Evolutionary conservation across 2,329 filamentous ascomycete genomes (phyloP), one percentile per base, ranked within the genome.

Genomic region (Diaporthe amygdali): DNA sequence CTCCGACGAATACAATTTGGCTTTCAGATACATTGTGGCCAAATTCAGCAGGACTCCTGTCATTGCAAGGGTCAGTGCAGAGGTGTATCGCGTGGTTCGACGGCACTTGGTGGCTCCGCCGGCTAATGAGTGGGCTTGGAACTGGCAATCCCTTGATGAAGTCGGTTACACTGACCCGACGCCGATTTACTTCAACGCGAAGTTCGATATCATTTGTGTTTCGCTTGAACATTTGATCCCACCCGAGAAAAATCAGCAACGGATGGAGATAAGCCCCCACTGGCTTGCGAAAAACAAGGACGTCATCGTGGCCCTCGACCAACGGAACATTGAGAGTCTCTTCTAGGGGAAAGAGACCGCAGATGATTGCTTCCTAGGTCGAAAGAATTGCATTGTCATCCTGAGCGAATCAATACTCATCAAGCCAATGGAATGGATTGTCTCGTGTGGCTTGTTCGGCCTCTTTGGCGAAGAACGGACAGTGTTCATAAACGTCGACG

Each of bases 321-420:
- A 27, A 3, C 2, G 9, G 6, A n/a, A 5, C 6, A 10, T 27
- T 15, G 2, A 1, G 0, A 0, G 0, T 27, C 7, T 41, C 17
- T 3, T 12, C 2, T 2, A 1, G 14, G 7, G 9, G 3, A 25
- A 25, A 6, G 25, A 9, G n/a, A n/a, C 39, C 34, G 32, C n/a
- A 3, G 6, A 39, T 2, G 7, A 41, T 6, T 39, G 54, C n/a
- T 20, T 56, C 6, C 14, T 56, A 22, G 54, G 22, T 7, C 34
- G 54, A 20, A 56, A 56, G 54, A 56, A 55, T 17, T 56, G 54
- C 54, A 56, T 22, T 22, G 27, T 56, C n/a, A n/a, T 56, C 14
- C 54, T 56, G 12, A 12, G 9, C 14, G 22, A 56, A n/a, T 25
- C 54, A 7, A 41, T 0, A n/a, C 10, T 56, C 22, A 25, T 41